Conservation (phyloP, 371 early-diverging fungal species). For the Syncephalastrum sp. region DNA sequence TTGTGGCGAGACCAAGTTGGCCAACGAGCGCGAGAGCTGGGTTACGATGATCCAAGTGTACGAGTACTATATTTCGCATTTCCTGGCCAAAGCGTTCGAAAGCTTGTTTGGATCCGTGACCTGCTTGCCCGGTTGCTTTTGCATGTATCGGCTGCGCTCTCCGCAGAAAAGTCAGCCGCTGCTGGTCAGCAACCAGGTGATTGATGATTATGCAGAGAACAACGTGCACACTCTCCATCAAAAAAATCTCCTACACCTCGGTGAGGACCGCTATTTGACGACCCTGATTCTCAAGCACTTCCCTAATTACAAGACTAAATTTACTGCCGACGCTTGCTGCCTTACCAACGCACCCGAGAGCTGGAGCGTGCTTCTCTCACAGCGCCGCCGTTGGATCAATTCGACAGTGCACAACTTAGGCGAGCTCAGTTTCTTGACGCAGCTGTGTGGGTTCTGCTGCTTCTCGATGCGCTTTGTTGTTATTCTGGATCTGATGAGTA, state of each 20-base stretch:
- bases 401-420: slow-evolving; percentile 96
- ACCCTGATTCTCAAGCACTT: slow-evolving; percentile 99
- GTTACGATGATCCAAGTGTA: slow-evolving; percentile 89
- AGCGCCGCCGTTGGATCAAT: slow-evolving; percentile 98
- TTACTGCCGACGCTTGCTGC: slow-evolving; percentile 95
- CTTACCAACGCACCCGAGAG: slow-evolving; percentile 95
- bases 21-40: slow-evolving; percentile 84
- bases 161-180: slow-evolving; percentile 84
- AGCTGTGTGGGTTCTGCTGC: slow-evolving; percentile 93
- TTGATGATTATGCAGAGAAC: slow-evolving; percentile 94
- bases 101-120: slow-evolving; percentile 84
- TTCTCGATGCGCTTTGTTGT: slow-evolving; percentile 98
- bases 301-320: slow-evolving; percentile 94
- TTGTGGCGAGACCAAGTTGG: slow-evolving; percentile 77
- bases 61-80: slow-evolving; percentile 84
- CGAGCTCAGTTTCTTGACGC: slow-evolving; percentile 82
- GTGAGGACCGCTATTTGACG: slow-evolving; percentile 94
- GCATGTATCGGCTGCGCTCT: slow-evolving; percentile 88
- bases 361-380: slow-evolving; percentile 93
- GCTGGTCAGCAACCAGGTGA: slow-evolving; percentile 84
- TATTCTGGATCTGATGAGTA: slow-evolving; percentile 86
- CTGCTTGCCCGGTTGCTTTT: slow-evolving; percentile 92
- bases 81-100: slow-evolving; percentile 79
- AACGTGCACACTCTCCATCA: slow-evolving; percentile 97
- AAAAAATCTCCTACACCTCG: slow-evolving; percentile 84